Conservation (phyloP, 2,329 filamentous ascomycete species). For the Septoria petroselini region DNA sequence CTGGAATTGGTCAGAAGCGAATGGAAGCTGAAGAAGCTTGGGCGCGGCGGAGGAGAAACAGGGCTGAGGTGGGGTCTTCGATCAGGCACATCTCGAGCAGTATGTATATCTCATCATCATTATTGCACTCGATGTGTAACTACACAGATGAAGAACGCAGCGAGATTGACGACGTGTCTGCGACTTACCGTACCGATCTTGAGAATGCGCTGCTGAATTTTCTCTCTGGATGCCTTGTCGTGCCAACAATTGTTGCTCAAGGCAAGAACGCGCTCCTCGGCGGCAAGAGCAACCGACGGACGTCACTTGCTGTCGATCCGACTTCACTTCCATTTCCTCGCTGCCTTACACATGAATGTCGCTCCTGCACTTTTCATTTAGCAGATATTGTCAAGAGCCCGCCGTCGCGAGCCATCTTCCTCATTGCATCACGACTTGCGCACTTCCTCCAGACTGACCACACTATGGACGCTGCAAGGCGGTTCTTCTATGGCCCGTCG, state of each 20-base stretch:
- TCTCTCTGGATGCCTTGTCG: too few species aligned
- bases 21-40: conserved; percentile 12
- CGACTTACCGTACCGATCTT: background rate
- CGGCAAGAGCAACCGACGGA: background rate
- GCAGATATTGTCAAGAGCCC: background rate
- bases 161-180: too few species aligned
- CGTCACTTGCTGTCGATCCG: background rate
- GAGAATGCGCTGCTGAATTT: too few species aligned
- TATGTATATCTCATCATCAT: too few species aligned
- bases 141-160: too few species aligned
- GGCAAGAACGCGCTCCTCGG: too few species aligned
- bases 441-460: background rate
- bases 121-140: too few species aligned
- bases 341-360: background rate
- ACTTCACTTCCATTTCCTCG: background rate
- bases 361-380: background rate
- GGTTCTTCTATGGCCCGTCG: conserved; percentile 87
- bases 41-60: conserved; percentile 1
- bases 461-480: conserved; percentile 78
- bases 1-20: conserved; percentile 20
- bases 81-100: background rate
- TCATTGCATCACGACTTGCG: background rate
- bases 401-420: background rate
- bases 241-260: too few species aligned
- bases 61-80: background rate